These are phyloP conservation scores for Cyberlindnera euphorbiae DNA, from an alignment of 805 yeast species.

Conservation along the genomic window DNA sequence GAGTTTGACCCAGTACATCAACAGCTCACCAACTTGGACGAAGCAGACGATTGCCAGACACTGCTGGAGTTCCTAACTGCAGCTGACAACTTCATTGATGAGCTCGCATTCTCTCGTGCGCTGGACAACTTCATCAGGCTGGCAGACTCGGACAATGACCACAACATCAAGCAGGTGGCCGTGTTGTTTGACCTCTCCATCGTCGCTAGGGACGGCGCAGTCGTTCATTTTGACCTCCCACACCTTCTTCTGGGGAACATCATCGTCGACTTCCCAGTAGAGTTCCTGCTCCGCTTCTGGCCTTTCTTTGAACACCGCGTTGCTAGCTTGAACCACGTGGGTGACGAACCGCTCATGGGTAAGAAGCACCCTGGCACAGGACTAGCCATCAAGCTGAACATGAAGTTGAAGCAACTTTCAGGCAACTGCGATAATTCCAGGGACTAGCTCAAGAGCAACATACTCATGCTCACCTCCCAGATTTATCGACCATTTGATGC, in stretches of 20 bases:
- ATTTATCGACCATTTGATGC: conserved; percentile 13
- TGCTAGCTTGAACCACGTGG: background rate
- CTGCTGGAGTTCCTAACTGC: too few species aligned
- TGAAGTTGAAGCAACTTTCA: conserved; percentile 8
- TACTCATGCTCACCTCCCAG: conserved; percentile 13
- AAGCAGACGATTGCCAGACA: too few species aligned
- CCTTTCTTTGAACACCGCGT: conserved; percentile 16
- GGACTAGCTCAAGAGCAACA: conserved; percentile 16
- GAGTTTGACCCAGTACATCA: too few species aligned
- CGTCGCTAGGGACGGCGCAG: conserved; percentile 5
- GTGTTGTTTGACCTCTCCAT: conserved; percentile 20
- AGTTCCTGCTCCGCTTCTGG: conserved; percentile 22
- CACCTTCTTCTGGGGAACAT: conserved; percentile 8
- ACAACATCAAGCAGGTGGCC: too few species aligned
- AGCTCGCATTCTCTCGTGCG: too few species aligned
- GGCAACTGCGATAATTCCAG: conserved; percentile 17
- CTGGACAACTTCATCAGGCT: too few species aligned
- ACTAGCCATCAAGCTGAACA: conserved; percentile 15
- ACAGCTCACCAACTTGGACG: too few species aligned
- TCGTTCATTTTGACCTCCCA: conserved; percentile 13
- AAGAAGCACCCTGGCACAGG: conserved; percentile 13
- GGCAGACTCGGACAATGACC: too few species aligned
- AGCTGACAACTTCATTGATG: too few species aligned
- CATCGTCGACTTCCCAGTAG: conserved; percentile 9
- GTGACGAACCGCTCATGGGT: conserved; percentile 3